Evolutionary conservation across 2,329 filamentous ascomycete genomes (phyloP).

Genomic region (Colletotrichum chlorophyti): DNA sequence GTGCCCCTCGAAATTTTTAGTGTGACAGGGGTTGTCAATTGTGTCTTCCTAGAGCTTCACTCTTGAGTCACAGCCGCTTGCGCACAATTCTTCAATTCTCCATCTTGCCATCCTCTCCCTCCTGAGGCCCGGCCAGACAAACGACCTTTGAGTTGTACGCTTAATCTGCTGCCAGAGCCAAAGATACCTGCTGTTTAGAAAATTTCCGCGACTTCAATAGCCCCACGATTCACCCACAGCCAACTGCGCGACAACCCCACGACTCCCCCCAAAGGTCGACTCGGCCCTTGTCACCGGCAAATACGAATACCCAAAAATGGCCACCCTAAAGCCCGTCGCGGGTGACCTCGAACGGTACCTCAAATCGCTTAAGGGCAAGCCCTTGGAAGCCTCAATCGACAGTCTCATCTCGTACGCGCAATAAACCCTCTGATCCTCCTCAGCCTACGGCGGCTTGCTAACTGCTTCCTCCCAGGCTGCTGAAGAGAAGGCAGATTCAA

Average conservation of each 20-base stretch:
- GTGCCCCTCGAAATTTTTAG: slow-evolving; percentile 29
- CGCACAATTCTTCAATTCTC: slow-evolving; percentile 23
- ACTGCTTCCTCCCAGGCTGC: slow-evolving; percentile 61
- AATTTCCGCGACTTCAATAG: neutral
- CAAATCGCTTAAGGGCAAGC: slow-evolving; percentile 76
- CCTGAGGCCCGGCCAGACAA: neutral
- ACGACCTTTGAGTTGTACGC: slow-evolving; percentile 6
- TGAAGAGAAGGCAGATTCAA: slow-evolving; percentile 89
- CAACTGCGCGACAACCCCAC: slow-evolving; percentile 11
- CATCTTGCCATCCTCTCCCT: too few species aligned
- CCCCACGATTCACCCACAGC: neutral
- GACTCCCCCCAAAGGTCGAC: slow-evolving; percentile 1
- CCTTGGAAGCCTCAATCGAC: slow-evolving; percentile 84
- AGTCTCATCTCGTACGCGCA: slow-evolving; percentile 81
- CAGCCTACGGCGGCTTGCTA: neutral
- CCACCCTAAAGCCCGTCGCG: slow-evolving; percentile 63
- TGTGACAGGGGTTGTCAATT: slow-evolving; percentile 19
- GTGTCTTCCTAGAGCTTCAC: slow-evolving; percentile 21
- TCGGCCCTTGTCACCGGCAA: neutral
- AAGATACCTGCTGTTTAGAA: neutral
- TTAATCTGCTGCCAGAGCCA: neutral
- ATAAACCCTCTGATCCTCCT: slow-evolving; percentile 24
- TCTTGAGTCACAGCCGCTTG: slow-evolving; percentile 25
- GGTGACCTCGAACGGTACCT: slow-evolving; percentile 81
- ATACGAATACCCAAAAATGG: slow-evolving; percentile 55